Evolutionary conservation across 768 basidiomycete species (phyloP).

Genomic region (Trametes cubensis): DNA sequence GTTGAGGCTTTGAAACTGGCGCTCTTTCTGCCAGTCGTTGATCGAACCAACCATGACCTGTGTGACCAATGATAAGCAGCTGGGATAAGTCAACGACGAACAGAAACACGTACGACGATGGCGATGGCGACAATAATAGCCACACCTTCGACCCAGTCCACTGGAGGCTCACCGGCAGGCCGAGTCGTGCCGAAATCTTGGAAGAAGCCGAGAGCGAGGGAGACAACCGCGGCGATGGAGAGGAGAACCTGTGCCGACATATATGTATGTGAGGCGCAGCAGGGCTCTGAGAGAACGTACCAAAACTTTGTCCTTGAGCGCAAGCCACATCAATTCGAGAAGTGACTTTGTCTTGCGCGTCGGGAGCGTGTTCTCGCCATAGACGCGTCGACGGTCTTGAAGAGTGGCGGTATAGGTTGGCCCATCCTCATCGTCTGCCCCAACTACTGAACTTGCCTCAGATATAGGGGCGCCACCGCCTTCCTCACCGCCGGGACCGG

Average conservation of each 20-base stretch:
- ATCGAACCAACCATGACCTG: slow-evolving; percentile 89
- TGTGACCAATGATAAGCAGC: background rate
- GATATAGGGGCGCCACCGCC: slow-evolving; percentile 7
- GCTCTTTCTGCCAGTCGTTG: slow-evolving; percentile 99
- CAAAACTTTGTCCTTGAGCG: slow-evolving; percentile 65
- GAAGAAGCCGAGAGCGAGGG: slow-evolving; percentile 91
- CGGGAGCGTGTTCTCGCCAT: slow-evolving; percentile 56
- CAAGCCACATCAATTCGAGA: slow-evolving; percentile 60
- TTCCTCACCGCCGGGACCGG: slow-evolving; percentile 28
- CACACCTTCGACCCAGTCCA: slow-evolving; percentile 97
- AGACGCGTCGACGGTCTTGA: slow-evolving; percentile 51
- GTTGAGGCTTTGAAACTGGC: slow-evolving; percentile 90
- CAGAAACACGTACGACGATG: slow-evolving; percentile 58
- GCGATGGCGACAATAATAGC: slow-evolving; percentile 76
- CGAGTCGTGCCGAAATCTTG: slow-evolving; percentile 83
- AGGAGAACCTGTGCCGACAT: slow-evolving; percentile 69
- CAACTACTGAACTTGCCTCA: slow-evolving; percentile 14
- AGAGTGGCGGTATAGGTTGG: slow-evolving; percentile 38
- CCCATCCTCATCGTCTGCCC: slow-evolving; percentile 20
- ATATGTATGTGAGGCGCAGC: slow-evolving; percentile 1
- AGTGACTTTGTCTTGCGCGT: slow-evolving; percentile 50
- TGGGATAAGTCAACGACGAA: background rate
- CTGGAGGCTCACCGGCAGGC: slow-evolving; percentile 63
- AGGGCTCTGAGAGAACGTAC: slow-evolving; percentile 38
- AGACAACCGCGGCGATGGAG: slow-evolving; percentile 89